Evolutionary conservation across 495 filamentous ascomycete species (phyloP).

Genomic region (Talaromyces adpressus): DNA sequence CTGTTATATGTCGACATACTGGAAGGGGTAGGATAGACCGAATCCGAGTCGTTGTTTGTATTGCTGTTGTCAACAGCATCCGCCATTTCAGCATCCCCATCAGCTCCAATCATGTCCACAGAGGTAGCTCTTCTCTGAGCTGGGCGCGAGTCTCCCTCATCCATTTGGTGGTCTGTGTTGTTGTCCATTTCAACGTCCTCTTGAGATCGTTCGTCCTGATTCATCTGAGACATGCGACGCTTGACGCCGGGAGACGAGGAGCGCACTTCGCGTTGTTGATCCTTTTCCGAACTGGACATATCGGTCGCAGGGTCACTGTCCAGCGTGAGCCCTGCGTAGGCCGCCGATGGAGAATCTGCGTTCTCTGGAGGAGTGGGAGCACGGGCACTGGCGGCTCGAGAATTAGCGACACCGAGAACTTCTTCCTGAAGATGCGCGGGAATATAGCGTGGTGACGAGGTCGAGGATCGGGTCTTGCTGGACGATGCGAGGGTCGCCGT

Average conservation of each 20-base stretch:
- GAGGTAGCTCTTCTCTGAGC: conserved; percentile 11
- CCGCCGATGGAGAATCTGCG: conserved; percentile 61
- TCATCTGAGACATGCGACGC: conserved; percentile 45
- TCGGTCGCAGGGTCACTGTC: conserved; percentile 54
- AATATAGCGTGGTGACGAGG: conserved; percentile 42
- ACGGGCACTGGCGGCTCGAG: conserved; percentile 26
- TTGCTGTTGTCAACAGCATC: conserved; percentile 13
- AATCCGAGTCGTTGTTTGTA: conserved; percentile 11
- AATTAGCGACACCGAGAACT: conserved; percentile 31
- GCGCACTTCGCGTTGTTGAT: conserved; percentile 19
- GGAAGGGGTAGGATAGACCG: conserved; percentile 23
- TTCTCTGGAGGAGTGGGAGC: conserved; percentile 43
- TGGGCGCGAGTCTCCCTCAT: conserved; percentile 18
- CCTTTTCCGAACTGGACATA: conserved; percentile 33
- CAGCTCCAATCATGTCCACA: conserved; percentile 18
- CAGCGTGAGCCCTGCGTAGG: conserved; percentile 65
- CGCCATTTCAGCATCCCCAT: conserved; percentile 15
- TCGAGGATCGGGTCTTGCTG: conserved; percentile 32
- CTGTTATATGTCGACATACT: conserved; percentile 24
- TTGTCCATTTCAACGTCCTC: conserved; percentile 28
- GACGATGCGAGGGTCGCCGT: conserved; percentile 43
- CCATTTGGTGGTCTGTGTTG: conserved; percentile 5
- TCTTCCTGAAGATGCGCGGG: conserved; percentile 58
- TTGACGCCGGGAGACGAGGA: conserved; percentile 48
- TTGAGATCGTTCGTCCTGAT: conserved; percentile 14